phyloP scores from a whole-genome alignment of 163 green algal species.

The Coccomyxa subellipsoidea region DNA sequence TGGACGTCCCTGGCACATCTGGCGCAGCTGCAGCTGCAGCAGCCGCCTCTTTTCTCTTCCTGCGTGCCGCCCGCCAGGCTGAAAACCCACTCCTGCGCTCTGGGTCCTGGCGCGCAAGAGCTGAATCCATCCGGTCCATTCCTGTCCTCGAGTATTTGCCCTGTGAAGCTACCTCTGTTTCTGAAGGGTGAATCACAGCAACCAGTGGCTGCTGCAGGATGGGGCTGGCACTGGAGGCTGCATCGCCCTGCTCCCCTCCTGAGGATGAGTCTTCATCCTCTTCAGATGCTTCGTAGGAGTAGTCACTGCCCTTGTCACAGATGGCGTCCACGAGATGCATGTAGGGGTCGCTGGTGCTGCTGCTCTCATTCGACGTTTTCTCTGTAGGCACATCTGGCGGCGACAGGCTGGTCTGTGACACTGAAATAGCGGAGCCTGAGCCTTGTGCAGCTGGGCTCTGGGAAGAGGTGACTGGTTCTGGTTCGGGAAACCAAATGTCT shows the following conservation, averaged over 20 bases:
- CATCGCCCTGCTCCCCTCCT: not conserved
- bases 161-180: not conserved
- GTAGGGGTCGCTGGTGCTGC: not conserved
- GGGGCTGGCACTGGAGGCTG: not conserved
- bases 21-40: not conserved
- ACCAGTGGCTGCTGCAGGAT: not conserved
- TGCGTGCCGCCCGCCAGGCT: not conserved
- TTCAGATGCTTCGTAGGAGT: not conserved
- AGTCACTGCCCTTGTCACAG: not conserved
- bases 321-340: not conserved
- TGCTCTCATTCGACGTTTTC: not conserved
- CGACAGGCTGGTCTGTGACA: not conserved
- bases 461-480: not conserved
- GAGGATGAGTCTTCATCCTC: not conserved
- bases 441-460: not conserved
- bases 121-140: not conserved
- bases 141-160: not conserved
- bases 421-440: not conserved
- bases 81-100: not conserved
- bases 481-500: no score
- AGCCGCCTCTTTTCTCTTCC: not conserved
- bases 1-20: not conserved
- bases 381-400: not conserved
- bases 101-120: not conserved
- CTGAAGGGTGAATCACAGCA: no score